Conservation (phyloP, 2,329 filamentous ascomycete genomes). For the Hymenoscyphus fraxineus region DNA sequence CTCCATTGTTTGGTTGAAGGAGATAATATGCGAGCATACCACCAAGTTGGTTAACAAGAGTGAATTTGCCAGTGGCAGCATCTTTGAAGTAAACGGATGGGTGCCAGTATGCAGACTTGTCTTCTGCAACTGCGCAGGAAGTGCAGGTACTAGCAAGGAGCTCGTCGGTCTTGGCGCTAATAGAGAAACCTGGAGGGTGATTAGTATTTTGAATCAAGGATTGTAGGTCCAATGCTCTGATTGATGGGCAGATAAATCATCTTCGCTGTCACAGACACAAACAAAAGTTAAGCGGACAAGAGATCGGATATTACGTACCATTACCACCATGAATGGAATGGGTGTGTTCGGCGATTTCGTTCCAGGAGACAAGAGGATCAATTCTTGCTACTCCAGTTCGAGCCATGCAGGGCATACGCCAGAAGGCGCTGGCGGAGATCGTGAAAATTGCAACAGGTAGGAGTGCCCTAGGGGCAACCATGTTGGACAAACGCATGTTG, state of each 20-base stretch:
- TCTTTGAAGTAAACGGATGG: constrained; percentile 52
- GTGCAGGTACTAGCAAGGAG: constrained; percentile 61
- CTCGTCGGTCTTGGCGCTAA: constrained; percentile 52
- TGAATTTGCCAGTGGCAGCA: constrained; percentile 39
- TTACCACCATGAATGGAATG: constrained; percentile 74
- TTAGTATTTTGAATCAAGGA: not conserved
- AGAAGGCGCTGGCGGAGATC: constrained; percentile 61
- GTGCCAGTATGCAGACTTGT: constrained; percentile 67
- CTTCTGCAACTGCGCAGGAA: constrained; percentile 58
- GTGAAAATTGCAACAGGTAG: constrained; percentile 6
- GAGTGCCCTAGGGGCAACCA: constrained; percentile 10
- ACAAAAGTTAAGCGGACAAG: not conserved
- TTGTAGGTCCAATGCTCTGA: not conserved
- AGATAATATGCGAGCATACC: constrained; percentile 92
- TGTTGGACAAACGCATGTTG: constrained; percentile 14
- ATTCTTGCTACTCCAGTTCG: constrained; percentile 66
- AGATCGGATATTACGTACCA: constrained; percentile 53
- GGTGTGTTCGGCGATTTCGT: constrained; percentile 57
- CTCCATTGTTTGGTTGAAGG: constrained; percentile 56
- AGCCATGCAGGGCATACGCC: constrained; percentile 82
- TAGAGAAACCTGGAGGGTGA: constrained; percentile 56
- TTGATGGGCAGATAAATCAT: not conserved
- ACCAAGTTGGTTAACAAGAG: constrained; percentile 69
- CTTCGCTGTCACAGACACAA: too few relatives aligned
- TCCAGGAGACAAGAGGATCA: constrained; percentile 70